These are phyloP conservation scores for Pugionium cornutum DNA, from an alignment of 345 rosid species.

Conservation along the genomic window DNA sequence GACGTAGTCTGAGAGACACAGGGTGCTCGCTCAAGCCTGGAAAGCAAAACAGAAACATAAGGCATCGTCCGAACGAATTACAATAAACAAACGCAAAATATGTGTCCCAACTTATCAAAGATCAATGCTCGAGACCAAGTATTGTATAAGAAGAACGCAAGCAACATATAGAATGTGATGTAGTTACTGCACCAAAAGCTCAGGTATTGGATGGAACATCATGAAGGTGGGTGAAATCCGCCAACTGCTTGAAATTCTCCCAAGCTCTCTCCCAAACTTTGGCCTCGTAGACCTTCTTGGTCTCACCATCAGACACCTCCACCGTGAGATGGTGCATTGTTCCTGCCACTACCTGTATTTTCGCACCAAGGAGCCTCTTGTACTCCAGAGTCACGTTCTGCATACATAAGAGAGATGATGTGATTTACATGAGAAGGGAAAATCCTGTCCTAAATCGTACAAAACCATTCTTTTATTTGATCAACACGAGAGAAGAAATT, in stretches of 20 bases:
- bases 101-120: background rate
- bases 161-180: background rate
- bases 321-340: constrained; percentile 64
- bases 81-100: background rate
- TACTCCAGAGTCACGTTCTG: constrained; percentile 66
- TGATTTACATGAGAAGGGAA: too few species aligned
- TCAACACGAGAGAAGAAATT: background rate
- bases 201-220: constrained; percentile 40
- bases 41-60: background rate
- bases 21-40: constrained; percentile 14
- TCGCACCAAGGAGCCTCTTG: constrained; percentile 57
- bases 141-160: background rate
- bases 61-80: background rate
- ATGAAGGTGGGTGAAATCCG: constrained; percentile 62
- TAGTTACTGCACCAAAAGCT: constrained; percentile 6
- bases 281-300: constrained; percentile 70
- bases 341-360: constrained; percentile 85
- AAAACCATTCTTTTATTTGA: background rate
- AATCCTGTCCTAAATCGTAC: too few species aligned
- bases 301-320: constrained; percentile 70
- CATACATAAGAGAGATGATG: background rate
- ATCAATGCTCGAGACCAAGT: background rate
- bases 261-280: constrained; percentile 94
- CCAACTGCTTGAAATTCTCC: constrained; percentile 75
- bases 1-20: constrained; percentile 13